These are phyloP conservation scores for Epichloe uncinata DNA, from an alignment of 2,329 filamentous ascomycete genomes.

Conservation along the genomic window DNA sequence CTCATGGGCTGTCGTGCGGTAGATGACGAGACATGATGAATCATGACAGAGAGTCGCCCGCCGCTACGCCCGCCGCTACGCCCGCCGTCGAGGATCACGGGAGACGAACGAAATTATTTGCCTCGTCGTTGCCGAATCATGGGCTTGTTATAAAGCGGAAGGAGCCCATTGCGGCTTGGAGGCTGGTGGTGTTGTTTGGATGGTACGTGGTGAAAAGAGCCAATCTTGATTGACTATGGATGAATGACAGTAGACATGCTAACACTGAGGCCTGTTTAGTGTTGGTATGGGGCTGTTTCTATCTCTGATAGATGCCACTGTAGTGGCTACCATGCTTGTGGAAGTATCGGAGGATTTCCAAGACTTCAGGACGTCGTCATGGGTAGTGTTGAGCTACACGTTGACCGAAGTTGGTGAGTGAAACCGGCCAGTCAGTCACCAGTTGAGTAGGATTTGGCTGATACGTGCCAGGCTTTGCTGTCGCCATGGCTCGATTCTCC, in stretches of 20 bases:
- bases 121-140: neutral
- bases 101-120: neutral
- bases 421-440: neutral
- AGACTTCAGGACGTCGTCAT: constrained; percentile 31
- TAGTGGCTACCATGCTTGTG: constrained; percentile 44
- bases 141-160: constrained; percentile 6
- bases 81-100: neutral
- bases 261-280: constrained; percentile 16
- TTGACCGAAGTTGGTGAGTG: constrained; percentile 39
- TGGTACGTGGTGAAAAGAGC: constrained; percentile 2
- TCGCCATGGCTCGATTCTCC: constrained; percentile 38
- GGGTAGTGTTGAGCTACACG: constrained; percentile 42
- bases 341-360: constrained; percentile 40
- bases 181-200: constrained; percentile 7
- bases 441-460: neutral
- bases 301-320: constrained; percentile 43
- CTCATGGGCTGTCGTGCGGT: neutral
- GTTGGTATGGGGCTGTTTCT: constrained; percentile 40
- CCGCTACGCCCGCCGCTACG: too few relatives aligned
- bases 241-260: neutral
- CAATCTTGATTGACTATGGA: neutral
- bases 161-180: constrained; percentile 9
- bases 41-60: neutral
- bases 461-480: constrained; percentile 20
- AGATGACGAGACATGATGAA: neutral